These are phyloP conservation scores for Magnaporthiopsis rhizophila DNA, from an alignment of 2,329 filamentous ascomycete species.

Conservation along the genomic window DNA sequence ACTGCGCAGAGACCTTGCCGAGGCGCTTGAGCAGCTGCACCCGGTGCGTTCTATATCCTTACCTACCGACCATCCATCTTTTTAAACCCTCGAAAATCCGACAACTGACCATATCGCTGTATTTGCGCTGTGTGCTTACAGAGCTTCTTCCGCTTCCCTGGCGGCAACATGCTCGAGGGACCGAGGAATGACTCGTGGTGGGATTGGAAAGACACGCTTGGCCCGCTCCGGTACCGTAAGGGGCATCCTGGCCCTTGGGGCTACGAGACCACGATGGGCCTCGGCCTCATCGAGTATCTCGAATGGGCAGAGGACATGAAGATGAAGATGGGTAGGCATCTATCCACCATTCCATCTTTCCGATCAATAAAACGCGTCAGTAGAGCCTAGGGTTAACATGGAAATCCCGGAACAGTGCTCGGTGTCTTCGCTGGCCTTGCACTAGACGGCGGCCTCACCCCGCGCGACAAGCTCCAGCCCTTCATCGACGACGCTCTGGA, in stretches of 20 bases:
- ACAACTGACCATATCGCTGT: not conserved
- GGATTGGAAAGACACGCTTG: constrained; percentile 47
- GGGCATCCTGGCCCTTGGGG: constrained; percentile 50
- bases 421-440: constrained; percentile 50
- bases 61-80: too few species aligned
- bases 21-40: constrained; percentile 21
- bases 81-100: not conserved
- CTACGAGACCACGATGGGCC: constrained; percentile 54
- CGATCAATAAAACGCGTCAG: not conserved
- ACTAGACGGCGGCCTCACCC: constrained; percentile 42
- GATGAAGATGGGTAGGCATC: constrained; percentile 36
- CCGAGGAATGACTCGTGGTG: constrained; percentile 33
- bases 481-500: constrained; percentile 54
- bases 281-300: constrained; percentile 56
- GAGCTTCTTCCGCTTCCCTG: constrained; percentile 56
- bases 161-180: constrained; percentile 54
- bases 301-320: constrained; percentile 52
- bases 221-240: constrained; percentile 44
- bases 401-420: constrained; percentile 21
- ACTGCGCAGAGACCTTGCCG: constrained; percentile 45
- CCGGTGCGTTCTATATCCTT: constrained; percentile 11
- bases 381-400: constrained; percentile 6
- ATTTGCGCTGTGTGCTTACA: not conserved
- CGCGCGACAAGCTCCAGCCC: constrained; percentile 42
- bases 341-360: not conserved